Percentiles rank a stretch among this genome's conserved stretches.
These are phyloP conservation scores for Barbarea vulgaris DNA, from an alignment of 345 rosid genomes.

Conservation along the genomic window DNA sequence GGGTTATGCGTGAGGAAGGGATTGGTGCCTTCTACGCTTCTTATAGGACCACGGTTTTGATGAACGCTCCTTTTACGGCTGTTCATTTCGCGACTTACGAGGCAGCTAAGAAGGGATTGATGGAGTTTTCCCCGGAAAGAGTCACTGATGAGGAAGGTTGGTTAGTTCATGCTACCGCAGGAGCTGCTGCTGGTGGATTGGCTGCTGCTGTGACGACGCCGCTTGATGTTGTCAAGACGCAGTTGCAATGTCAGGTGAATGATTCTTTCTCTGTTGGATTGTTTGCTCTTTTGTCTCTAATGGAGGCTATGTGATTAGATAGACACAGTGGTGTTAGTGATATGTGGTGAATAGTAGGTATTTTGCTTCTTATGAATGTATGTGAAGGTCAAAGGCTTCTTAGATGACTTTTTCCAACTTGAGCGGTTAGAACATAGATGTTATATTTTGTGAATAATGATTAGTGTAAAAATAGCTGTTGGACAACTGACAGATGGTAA, in stretches of 20 bases:
- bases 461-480: neutral
- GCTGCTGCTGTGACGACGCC: slow-evolving; percentile 87
- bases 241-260: slow-evolving; percentile 93
- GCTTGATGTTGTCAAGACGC: slow-evolving; percentile 93
- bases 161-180: slow-evolving; percentile 80
- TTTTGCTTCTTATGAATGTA: neutral
- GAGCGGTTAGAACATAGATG: neutral
- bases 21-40: slow-evolving; percentile 85
- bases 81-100: slow-evolving; percentile 90
- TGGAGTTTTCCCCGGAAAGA: slow-evolving; percentile 71
- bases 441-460: neutral
- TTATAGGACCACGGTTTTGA: slow-evolving; percentile 84
- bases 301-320: slow-evolving; percentile 2
- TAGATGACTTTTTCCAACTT: neutral
- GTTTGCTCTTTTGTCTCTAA: slow-evolving; percentile 11
- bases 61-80: slow-evolving; percentile 92
- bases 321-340: neutral
- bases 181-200: slow-evolving; percentile 86
- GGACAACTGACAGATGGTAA: neutral
- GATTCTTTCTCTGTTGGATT: neutral
- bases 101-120: slow-evolving; percentile 72
- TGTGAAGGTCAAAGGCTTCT: neutral
- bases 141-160: slow-evolving; percentile 65
- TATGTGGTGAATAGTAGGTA: neutral
- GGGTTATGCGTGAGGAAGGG: slow-evolving; percentile 82